Conservation (phyloP, 192 early-diverging fungal genomes). For the Linnemannia schmuckeri region DNA sequence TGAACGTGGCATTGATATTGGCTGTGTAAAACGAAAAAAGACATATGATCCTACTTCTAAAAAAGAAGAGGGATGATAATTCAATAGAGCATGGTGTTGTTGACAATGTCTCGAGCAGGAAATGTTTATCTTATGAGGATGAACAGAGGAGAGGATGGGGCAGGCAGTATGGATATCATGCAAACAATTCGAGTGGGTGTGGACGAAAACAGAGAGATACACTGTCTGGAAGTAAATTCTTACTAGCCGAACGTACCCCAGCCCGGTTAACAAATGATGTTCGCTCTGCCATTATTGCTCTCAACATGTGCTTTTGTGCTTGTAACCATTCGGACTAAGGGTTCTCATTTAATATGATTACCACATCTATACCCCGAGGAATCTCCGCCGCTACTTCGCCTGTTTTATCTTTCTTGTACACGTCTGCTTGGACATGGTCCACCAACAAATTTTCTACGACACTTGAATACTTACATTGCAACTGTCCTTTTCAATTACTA, state of each 20-base stretch:
- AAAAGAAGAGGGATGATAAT: neutral
- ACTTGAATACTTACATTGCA: neutral
- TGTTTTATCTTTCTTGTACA: conserved; percentile 3
- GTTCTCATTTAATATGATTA: neutral
- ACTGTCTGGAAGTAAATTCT: neutral
- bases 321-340: neutral
- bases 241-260: neutral
- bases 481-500: neutral
- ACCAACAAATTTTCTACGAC: neutral
- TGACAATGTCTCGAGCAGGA: neutral
- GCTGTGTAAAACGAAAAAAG: conserved; percentile 3
- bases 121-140: neutral
- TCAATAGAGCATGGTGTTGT: neutral
- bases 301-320: conserved; percentile 6
- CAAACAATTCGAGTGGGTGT: neutral
- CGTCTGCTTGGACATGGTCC: conserved; percentile 7
- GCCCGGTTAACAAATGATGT: neutral
- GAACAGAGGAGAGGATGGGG: neutral
- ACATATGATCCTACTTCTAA: conserved; percentile 7
- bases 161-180: neutral
- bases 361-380: neutral
- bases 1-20: neutral
- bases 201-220: neutral
- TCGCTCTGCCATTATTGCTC: neutral
- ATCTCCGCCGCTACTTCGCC: neutral